Conservation (phyloP, 257 asterid species). For the Solanum gracilifrons region DNA sequence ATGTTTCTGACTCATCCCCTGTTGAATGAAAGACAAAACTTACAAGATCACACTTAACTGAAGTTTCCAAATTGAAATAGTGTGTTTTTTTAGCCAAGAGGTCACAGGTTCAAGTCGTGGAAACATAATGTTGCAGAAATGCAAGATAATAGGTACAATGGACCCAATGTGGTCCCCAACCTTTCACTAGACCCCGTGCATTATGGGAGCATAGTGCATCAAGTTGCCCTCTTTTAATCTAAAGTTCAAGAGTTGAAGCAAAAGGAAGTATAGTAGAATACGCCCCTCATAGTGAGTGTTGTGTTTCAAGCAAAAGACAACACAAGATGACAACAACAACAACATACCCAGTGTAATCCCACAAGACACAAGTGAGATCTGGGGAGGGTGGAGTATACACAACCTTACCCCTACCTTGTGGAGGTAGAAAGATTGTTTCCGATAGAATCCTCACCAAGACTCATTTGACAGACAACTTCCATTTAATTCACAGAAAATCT, state of each 20-base stretch:
- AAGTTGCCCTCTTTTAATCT: neutral
- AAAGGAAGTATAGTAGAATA: neutral
- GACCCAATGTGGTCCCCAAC: neutral
- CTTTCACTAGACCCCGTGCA: neutral
- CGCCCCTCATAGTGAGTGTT: neutral
- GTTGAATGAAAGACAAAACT: conserved; percentile 1
- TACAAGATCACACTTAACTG: neutral
- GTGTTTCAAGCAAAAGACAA: neutral
- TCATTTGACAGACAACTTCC: neutral
- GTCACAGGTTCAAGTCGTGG: neutral
- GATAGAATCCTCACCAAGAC: neutral
- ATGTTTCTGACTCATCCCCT: conserved; percentile 67
- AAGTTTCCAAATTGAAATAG: neutral
- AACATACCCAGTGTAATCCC: neutral
- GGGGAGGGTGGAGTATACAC: neutral
- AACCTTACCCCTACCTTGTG: neutral
- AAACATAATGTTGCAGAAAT: neutral
- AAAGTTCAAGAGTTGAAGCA: neutral
- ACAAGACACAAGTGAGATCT: neutral
- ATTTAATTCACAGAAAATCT: neutral
- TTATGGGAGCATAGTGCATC: neutral
- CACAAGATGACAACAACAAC: neutral
- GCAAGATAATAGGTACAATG: neutral
- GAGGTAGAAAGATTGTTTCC: neutral
- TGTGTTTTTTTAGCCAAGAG: neutral